Evolutionary conservation across 306 rosid species (phyloP).

Genomic region (Prunus kanzakura): DNA sequence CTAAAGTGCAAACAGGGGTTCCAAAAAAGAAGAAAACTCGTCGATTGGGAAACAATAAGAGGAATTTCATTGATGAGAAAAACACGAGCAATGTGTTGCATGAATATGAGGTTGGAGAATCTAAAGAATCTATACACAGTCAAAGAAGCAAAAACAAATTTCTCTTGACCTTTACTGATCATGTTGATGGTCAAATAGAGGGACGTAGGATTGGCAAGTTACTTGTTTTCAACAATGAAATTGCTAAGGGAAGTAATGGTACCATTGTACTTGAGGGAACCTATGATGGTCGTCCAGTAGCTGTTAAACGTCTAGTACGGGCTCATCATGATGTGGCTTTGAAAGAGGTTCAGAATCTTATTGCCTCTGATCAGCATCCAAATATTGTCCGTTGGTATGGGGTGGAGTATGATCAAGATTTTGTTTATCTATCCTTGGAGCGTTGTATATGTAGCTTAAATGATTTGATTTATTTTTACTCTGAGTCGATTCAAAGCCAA

Average conservation of each 20-base stretch:
- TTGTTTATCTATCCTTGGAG: constrained; percentile 68
- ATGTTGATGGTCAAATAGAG: constrained; percentile 29
- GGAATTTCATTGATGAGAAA: constrained; percentile 21
- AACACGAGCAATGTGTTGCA: constrained; percentile 13
- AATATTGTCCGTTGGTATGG: constrained; percentile 80
- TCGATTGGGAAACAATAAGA: constrained; percentile 36
- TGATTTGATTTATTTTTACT: constrained; percentile 46
- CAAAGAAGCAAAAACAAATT: constrained; percentile 21
- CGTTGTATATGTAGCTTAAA: constrained; percentile 62
- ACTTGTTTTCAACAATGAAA: constrained; percentile 54
- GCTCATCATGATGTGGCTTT: constrained; percentile 58
- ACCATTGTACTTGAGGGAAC: constrained; percentile 64
- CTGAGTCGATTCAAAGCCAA: constrained; percentile 30
- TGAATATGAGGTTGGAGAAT: constrained; percentile 16
- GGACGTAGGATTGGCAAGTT: constrained; percentile 64
- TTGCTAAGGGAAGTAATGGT: constrained; percentile 80
- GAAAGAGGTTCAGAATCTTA: constrained; percentile 70
- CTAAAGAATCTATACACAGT: background rate
- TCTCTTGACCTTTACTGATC: constrained; percentile 2
- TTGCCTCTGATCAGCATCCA: constrained; percentile 67
- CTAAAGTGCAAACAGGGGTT: constrained; percentile 16
- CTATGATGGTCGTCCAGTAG: constrained; percentile 67
- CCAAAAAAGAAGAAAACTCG: constrained; percentile 45
- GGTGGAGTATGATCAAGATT: constrained; percentile 73
- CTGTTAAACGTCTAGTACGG: constrained; percentile 74